Conservation (phyloP, 148 eudicot species). For the Vaccinium macrocarpon region DNA sequence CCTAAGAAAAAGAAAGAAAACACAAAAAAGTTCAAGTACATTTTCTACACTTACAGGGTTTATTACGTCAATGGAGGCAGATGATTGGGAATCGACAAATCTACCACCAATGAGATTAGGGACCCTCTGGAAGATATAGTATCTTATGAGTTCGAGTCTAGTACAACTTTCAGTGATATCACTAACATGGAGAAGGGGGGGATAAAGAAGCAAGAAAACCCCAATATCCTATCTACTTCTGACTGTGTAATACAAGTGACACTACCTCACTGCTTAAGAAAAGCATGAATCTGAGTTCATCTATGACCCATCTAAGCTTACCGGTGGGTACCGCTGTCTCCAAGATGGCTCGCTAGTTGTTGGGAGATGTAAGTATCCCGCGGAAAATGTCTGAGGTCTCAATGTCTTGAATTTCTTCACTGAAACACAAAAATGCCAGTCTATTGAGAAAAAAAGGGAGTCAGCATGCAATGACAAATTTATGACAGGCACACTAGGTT, state of each 20-base stretch:
- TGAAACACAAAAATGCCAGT: constrained; percentile 19
- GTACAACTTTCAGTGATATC: background rate
- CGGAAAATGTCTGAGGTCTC: constrained; percentile 36
- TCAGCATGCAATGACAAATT: background rate
- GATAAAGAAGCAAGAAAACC: background rate
- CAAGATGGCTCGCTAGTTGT: constrained; percentile 45
- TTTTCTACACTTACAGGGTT: constrained; percentile 56
- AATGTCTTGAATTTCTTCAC: constrained; percentile 45
- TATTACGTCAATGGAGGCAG: constrained; percentile 44
- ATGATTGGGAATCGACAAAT: constrained; percentile 52
- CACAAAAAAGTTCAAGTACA: constrained; percentile 1
- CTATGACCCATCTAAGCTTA: constrained; percentile 18
- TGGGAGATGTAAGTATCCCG: constrained; percentile 38
- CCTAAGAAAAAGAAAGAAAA: background rate
- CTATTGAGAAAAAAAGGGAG: background rate
- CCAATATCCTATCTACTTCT: background rate
- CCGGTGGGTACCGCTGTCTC: constrained; percentile 45
- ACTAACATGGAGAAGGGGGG: background rate
- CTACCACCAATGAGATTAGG: constrained; percentile 66
- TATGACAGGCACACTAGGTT: background rate
- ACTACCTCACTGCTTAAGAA: background rate
- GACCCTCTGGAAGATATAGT: constrained; percentile 35
- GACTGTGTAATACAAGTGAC: background rate
- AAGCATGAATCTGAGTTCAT: constrained; percentile 3
- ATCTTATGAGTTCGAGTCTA: background rate